Conservation (phyloP, 2,329 filamentous ascomycete species). For the Amauroascus verrucosus region DNA sequence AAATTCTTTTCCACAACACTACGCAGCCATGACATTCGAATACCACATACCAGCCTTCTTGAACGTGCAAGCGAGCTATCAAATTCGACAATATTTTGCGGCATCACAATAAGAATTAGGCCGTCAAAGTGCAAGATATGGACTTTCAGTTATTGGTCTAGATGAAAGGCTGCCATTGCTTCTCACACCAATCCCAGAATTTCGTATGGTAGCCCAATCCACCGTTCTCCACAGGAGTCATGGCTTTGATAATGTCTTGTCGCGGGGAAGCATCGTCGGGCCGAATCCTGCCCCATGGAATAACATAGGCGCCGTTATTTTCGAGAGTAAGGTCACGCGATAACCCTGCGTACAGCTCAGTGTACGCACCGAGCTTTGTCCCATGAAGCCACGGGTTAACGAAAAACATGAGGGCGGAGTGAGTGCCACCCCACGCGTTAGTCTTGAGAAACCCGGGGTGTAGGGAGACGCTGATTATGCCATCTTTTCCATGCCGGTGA, state of each 20-base stretch:
- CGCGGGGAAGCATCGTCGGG: slow-evolving; percentile 18
- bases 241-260: slow-evolving; percentile 21
- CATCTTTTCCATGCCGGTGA: not conserved
- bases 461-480: not conserved
- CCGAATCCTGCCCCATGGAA: slow-evolving; percentile 39
- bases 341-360: slow-evolving; percentile 30
- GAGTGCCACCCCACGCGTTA: not conserved
- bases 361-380: slow-evolving; percentile 26
- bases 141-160: not conserved
- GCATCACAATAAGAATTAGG: too few relatives aligned
- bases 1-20: too few relatives aligned
- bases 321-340: slow-evolving; percentile 17
- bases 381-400: not conserved
- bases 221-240: slow-evolving; percentile 20
- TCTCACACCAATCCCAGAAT: slow-evolving; percentile 34
- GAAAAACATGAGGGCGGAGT: not conserved
- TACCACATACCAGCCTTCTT: too few relatives aligned
- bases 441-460: not conserved
- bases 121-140: too few relatives aligned
- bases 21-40: too few relatives aligned
- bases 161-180: not conserved
- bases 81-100: not conserved
- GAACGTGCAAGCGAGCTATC: too few relatives aligned
- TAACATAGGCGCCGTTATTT: slow-evolving; percentile 32
- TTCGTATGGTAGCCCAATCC: slow-evolving; percentile 24